Conservation (phyloP, 202 grass and related monocot genomes). For the Bolboschoenoplectus hybrid region DNA sequence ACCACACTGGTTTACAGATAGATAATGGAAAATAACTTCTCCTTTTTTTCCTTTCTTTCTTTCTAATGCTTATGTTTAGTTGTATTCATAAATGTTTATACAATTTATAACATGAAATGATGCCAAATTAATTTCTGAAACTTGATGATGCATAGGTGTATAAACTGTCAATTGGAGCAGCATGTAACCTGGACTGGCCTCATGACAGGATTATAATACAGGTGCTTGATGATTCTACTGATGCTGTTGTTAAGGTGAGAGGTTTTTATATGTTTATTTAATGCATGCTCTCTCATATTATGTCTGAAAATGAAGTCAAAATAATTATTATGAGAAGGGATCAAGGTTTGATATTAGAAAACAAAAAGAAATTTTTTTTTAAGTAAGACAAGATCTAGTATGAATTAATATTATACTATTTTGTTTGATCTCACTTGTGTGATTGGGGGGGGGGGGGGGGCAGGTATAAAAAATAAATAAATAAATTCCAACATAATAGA, state of each 20-base stretch:
- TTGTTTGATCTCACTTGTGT: not conserved
- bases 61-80: not conserved
- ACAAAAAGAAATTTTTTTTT: not conserved
- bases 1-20: conserved; percentile 23
- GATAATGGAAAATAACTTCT: not conserved
- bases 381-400: not conserved
- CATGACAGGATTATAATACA: conserved; percentile 43
- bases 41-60: not conserved
- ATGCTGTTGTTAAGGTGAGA: conserved; percentile 46
- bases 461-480: not conserved
- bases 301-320: not conserved
- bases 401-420: not conserved
- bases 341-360: not conserved
- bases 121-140: too few relatives aligned
- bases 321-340: not conserved
- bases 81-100: not conserved
- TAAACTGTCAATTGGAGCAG: conserved; percentile 48
- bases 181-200: conserved; percentile 46
- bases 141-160: conserved; percentile 41
- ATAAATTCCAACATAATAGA: not conserved
- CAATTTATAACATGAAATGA: too few relatives aligned
- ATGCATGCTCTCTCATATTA: not conserved
- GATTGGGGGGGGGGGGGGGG: not conserved
- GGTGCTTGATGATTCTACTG: conserved; percentile 60
- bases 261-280: not conserved